Base-by-base conservation (phyloP, 73 alveolate genomes). In the Symbiodinium pilosum region DNA sequence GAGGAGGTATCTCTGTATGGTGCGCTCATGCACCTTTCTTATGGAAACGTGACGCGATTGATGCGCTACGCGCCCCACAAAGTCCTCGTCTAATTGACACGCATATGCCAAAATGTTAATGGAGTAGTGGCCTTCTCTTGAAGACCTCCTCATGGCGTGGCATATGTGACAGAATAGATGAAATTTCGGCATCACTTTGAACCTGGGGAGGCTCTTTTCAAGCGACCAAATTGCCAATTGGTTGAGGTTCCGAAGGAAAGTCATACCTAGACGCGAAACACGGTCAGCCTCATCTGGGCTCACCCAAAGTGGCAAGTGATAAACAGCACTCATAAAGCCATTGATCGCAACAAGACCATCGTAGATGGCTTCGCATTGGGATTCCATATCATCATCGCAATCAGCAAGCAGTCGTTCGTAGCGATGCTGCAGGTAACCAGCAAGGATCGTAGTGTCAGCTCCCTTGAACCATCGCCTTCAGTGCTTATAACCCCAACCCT, bases 381-480 rank as follows among this genome's bases (percentile, higher is more conserved):
- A 30, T 32, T 71, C 84, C 1, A 32, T 30, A 28, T 30, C 43
- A 0, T 36, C 84, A 21, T 7, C 6, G 84, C 43, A 71, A 32
- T 71, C 84, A 28, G 84, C 84, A 9, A 32, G n/a, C 30, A n/a
- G 28, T 7, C 84, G 84, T 1, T 3, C 30, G 41, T 32, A 32
- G 28, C 1, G 1, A 30, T 21, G 9, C 21, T n/a, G n/a, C 41
- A 71, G 43, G 9, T 7, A 71, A 21, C 34, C 34, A 20, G 43
- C 41, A 42, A 71, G 43, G n/a, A 71, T 1, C 7, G 84, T 6
- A 21, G 84, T 71, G 84, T 68, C 83, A 12, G 83, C 84, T 16
- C 84, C 84, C 43, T 71, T 71, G 84, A 71, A 71, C 84, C 84
- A 71, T 9, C 43, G 20, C 84, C 84, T 71, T 36, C n/a, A n/a